Evolutionary conservation across 2,329 filamentous ascomycete genomes (phyloP), one percentile per base, ranked within the genome.

Genomic region (Aspergillus carbonarius): DNA sequence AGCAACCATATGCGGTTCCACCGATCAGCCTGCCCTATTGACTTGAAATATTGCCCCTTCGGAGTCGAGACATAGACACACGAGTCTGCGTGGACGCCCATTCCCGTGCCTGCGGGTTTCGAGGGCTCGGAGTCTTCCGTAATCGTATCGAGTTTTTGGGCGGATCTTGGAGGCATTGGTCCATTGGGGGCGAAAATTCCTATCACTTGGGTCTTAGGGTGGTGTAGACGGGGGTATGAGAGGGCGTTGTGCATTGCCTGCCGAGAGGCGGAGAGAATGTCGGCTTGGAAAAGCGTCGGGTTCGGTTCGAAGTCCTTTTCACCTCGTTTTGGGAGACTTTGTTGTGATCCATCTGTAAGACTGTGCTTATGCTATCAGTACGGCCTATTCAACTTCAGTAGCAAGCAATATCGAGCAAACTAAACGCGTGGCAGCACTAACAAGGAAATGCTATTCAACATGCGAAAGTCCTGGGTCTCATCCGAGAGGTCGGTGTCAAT

Each of bases 251-350:
- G 90, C 89, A 99, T 95, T 18, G 93, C 93, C 66, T 84, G 82
- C 55, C 93, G 87, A 62, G 92, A 96, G 48, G 90, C 85, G 69
- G 92, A 89, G 53, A 99, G 86, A 8, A 88, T 85, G 57, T 84
- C 83, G 64, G 88, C 86, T 76, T 99, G 95, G 32, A 90, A 86
- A 32, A 85, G 84, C 2, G 95, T 98, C 49, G 91, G 90, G 76
- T 98, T 92, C 27, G 90, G 88, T 77, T 98, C 95, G 74, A 97
- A 99, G 78, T 99, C 95, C 76, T 99, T 99, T 74, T 96, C 92
- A 60, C 95, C 95, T 63, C 92, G 91, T 65, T 93, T 92, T 35
- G 96, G 92, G 10, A 93, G 83, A 66, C 86, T 66, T 15, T 73
- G 62, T 58, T 74, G 67, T 27, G 68, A 65, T 25, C 68, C 61